phyloP scores from a whole-genome alignment of 2,329 filamentous ascomycete species.

The Phyllosticta capitalensis region DNA sequence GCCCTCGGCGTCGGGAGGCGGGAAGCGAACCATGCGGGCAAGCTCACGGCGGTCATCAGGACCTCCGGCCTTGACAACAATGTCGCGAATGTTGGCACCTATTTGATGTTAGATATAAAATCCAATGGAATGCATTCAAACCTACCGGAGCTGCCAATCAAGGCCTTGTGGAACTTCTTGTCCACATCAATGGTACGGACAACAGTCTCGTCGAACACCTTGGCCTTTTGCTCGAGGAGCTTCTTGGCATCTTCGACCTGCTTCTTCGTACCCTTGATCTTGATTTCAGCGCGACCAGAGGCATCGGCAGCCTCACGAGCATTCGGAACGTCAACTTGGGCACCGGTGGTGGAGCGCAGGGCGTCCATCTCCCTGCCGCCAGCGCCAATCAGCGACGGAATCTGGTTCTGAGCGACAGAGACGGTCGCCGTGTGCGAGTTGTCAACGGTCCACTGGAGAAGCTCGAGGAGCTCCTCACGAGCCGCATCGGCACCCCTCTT shows the following conservation, averaged over 20 bases:
- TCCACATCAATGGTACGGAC: slow-evolving; percentile 81
- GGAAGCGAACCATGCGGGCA: slow-evolving; percentile 88
- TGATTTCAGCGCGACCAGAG: slow-evolving; percentile 68
- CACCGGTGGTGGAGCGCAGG: slow-evolving; percentile 72
- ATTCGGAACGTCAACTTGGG: slow-evolving; percentile 84
- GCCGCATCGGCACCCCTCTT: slow-evolving; percentile 89
- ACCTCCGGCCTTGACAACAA: slow-evolving; percentile 80
- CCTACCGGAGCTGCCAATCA: slow-evolving; percentile 85
- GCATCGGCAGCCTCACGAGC: slow-evolving; percentile 59
- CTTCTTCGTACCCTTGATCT: slow-evolving; percentile 83
- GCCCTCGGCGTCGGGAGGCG: slow-evolving; percentile 73
- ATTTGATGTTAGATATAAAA: slow-evolving; percentile 30
- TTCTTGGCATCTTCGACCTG: slow-evolving; percentile 90
- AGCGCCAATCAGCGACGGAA: slow-evolving; percentile 88
- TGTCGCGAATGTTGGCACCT: slow-evolving; percentile 78
- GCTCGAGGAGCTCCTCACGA: slow-evolving; percentile 78
- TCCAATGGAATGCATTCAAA: slow-evolving; percentile 14
- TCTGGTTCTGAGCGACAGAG: slow-evolving; percentile 79
- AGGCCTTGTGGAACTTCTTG: slow-evolving; percentile 79
- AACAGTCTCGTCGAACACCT: slow-evolving; percentile 83
- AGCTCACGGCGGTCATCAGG: slow-evolving; percentile 76
- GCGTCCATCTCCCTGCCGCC: slow-evolving; percentile 87
- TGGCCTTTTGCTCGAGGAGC: slow-evolving; percentile 74
- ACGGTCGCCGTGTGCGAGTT: slow-evolving; percentile 73
- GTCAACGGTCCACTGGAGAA: slow-evolving; percentile 83